Percentiles rank a stretch among this genome's conserved stretches.
Conservation (phyloP, 148 eudicot genomes). For the Dianthus caryophyllus region DNA sequence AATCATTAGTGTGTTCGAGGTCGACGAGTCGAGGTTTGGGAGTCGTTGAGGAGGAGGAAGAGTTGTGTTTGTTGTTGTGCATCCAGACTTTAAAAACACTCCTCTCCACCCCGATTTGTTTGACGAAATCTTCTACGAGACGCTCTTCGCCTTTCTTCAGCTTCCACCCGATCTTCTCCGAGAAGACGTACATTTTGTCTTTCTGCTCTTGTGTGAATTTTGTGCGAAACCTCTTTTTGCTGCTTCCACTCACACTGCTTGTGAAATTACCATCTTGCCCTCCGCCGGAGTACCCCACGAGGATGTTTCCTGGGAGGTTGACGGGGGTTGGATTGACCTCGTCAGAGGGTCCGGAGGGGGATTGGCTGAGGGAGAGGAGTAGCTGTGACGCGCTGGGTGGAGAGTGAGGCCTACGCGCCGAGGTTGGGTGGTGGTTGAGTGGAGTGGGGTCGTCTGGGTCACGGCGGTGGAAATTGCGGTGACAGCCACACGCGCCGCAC, state of each 20-base stretch:
- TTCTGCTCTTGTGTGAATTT: constrained; percentile 47
- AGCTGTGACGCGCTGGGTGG: constrained; percentile 32
- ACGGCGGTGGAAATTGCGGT: constrained; percentile 88
- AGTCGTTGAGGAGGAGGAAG: constrained; percentile 9
- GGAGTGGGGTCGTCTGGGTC: constrained; percentile 38
- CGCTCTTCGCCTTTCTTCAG: constrained; percentile 41
- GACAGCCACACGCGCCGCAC: constrained; percentile 86
- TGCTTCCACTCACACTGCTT: constrained; percentile 3
- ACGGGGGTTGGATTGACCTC: constrained; percentile 15
- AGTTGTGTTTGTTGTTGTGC: constrained; percentile 65
- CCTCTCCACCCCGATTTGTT: constrained; percentile 41
- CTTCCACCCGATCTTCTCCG: constrained; percentile 53
- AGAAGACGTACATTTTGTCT: constrained; percentile 44
- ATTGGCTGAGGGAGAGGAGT: constrained; percentile 27
- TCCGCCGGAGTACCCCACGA: not conserved
- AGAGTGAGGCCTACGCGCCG: constrained; percentile 25
- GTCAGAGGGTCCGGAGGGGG: constrained; percentile 25
- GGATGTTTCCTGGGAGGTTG: not conserved
- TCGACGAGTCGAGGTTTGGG: not conserved
- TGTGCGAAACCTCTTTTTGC: constrained; percentile 35
- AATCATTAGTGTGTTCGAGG: not conserved
- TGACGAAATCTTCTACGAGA: constrained; percentile 43
- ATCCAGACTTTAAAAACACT: constrained; percentile 76
- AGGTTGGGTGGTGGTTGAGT: constrained; percentile 24
- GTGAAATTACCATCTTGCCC: constrained; percentile 5